phyloP scores from a whole-genome alignment of 345 rosid species.

The Linum tenue region DNA sequence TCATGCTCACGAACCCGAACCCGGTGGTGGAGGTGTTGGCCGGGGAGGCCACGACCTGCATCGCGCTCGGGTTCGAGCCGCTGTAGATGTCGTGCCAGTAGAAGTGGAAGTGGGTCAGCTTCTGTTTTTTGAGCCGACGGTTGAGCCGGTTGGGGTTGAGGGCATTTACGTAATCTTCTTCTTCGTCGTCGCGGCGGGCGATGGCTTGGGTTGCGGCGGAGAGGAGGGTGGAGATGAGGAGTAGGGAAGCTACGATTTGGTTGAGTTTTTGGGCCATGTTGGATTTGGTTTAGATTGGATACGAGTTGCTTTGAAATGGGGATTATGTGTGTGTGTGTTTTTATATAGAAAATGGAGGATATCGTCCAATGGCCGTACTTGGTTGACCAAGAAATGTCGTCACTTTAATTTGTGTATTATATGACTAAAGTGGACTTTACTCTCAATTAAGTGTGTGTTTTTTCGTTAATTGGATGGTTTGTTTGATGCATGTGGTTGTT shows the following conservation, averaged over 20 bases:
- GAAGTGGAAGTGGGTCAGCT: not conserved
- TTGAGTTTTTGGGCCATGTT: not conserved
- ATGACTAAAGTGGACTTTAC: no score
- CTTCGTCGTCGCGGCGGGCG: not conserved
- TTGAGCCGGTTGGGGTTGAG: not conserved
- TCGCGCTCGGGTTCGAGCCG: not conserved
- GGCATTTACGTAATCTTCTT: not conserved
- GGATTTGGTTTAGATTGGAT: not conserved
- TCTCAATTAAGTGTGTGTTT: no score
- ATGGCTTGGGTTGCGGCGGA: not conserved
- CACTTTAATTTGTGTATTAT: no score
- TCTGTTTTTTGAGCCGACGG: not conserved
- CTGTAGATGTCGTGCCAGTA: not conserved
- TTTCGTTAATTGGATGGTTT: no score
- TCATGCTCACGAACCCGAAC: constrained; percentile 1
- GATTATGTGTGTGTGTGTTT: no score
- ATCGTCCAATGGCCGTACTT: no score
- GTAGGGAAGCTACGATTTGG: not conserved
- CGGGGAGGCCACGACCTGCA: constrained; percentile 1
- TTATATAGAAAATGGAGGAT: no score
- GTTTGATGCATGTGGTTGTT: no score
- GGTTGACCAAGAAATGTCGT: no score
- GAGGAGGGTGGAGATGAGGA: not conserved
- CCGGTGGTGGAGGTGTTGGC: not conserved
- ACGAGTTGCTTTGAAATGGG: no score